Conservation (phyloP, 495 filamentous ascomycete species). For the Cercophora newfieldiana region DNA sequence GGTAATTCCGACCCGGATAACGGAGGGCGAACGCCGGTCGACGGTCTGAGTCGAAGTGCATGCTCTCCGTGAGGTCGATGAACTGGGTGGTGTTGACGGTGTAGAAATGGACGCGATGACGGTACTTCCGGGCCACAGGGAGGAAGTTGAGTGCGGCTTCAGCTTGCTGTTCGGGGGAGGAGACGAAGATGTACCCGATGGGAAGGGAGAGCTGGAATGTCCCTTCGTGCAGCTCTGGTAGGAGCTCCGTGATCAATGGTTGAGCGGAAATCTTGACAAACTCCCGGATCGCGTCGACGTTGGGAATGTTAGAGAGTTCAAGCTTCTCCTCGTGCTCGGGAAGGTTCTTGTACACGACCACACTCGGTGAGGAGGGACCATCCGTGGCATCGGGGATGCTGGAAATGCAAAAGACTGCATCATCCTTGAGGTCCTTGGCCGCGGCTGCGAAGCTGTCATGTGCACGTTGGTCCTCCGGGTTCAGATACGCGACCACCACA, state of each 20-base stretch:
- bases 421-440: background rate
- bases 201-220: background rate
- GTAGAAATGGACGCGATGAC: background rate
- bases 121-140: background rate
- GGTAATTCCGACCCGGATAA: background rate
- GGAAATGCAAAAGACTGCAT: constrained; percentile 1
- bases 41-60: background rate
- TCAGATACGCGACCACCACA: background rate
- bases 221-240: background rate
- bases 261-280: background rate
- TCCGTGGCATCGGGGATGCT: background rate
- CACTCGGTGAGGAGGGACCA: background rate
- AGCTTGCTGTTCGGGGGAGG: background rate
- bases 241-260: background rate
- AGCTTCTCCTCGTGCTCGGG: background rate
- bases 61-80: background rate
- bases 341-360: constrained; percentile 5
- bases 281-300: background rate
- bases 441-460: background rate
- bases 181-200: background rate
- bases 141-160: background rate
- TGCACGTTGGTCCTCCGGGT: background rate
- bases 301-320: background rate
- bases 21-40: background rate
- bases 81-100: background rate